Conservation (phyloP, 2,329 filamentous ascomycete species). For the Pseudogymnoascus sp. region DNA sequence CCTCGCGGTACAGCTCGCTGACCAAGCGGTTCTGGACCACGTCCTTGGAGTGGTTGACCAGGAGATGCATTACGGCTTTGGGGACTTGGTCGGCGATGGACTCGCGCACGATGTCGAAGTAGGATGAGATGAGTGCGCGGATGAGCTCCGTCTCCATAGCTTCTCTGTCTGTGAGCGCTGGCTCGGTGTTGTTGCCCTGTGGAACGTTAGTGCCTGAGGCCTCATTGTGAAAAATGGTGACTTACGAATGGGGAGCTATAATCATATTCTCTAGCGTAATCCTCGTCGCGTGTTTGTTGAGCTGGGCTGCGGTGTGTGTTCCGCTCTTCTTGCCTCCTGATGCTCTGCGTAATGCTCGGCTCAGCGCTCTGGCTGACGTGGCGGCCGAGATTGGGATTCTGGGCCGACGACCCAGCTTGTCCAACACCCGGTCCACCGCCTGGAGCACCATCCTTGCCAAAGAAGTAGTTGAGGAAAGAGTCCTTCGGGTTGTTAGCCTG, state of each 20-base stretch:
- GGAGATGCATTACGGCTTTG: constrained; percentile 96
- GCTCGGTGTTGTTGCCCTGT: constrained; percentile 60
- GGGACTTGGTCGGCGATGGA: constrained; percentile 98
- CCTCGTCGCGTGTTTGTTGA: constrained; percentile 42
- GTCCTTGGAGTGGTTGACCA: constrained; percentile 98
- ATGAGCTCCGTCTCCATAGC: constrained; percentile 97
- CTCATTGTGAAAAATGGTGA: constrained; percentile 17
- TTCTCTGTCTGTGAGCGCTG: constrained; percentile 88
- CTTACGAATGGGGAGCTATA: constrained; percentile 41
- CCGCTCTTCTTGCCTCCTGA: constrained; percentile 60
- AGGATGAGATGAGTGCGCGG: constrained; percentile 89
- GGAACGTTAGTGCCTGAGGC: constrained; percentile 17
- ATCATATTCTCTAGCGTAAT: constrained; percentile 34
- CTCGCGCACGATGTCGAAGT: constrained; percentile 98
- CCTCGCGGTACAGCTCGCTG: constrained; percentile 89
- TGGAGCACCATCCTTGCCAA: constrained; percentile 79
- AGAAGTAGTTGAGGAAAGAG: constrained; percentile 97
- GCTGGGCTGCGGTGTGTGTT: constrained; percentile 35
- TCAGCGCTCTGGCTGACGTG: constrained; percentile 76
- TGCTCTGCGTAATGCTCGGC: constrained; percentile 75
- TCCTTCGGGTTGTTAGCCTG: constrained; percentile 65
- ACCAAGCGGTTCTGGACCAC: constrained; percentile 96
- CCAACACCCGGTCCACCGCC: constrained; percentile 32
- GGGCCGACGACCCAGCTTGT: constrained; percentile 29
- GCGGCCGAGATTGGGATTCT: constrained; percentile 40